Evolutionary conservation across 83 land plant species (phyloP), one percentile per base, ranked within the genome.

Genomic region (Diphasiastrum complanatum): DNA sequence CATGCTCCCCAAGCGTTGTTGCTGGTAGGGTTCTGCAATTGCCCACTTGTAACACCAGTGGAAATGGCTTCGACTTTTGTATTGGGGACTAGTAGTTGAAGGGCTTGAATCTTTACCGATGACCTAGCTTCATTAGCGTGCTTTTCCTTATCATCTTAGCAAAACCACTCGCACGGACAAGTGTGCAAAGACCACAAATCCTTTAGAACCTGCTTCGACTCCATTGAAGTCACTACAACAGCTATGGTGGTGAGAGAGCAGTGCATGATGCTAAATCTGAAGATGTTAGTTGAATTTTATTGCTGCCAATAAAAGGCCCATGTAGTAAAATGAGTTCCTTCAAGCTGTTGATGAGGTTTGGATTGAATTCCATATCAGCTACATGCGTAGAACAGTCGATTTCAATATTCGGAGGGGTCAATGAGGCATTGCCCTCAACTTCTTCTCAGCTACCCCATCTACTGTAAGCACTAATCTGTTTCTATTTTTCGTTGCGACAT

Each of bases 151-250:
- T 91, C 87, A 50, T 91, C 97, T 52, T 85, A 83, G 29, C 79
- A 68, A 50, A 81, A 89, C 96, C 96, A 89, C 61, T 81, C 96
- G 72, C 91, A 89, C 5, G 96, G 88, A n/a, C 85, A 75, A 16
- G 88, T 77, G 32, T 73, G 73, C 22, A 58, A 56, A 20, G 91
- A 78, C 59, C 63, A 77, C 23, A 89, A 72, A 20, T 77, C 81
- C 56, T 49, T 78, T 3, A 82, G 89, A 1, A 74, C 80, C 49
- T 60, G 40, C 64, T 75, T 83, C 61, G 73, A 68, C 61, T 68
- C 80, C 70, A 81, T 78, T 47, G 68, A 76, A 48, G 82, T 85
- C 33, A 84, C 83, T 61, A 83, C 84, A 45, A 76, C 77, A 3
- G 71, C 74, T 31, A 66, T 68, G 58, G 74, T 69, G 5, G 76